phyloP scores from a whole-genome alignment of 148 eudicot species.

The Spergularia marina region DNA sequence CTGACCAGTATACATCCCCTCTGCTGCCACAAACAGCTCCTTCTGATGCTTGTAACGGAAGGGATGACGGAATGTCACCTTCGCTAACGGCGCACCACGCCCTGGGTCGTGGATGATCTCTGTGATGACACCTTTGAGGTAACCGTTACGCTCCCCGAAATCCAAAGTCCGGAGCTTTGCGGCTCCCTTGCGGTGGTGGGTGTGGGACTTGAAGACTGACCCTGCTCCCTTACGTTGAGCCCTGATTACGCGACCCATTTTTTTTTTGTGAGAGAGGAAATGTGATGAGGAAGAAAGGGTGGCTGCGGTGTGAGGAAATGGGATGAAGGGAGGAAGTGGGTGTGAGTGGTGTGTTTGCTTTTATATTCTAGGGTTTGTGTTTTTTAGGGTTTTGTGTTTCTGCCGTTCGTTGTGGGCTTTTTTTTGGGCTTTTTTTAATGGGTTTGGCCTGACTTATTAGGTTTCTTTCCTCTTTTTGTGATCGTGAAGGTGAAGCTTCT shows the following conservation, averaged over 20 bases:
- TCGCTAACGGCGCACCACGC: constrained; percentile 36
- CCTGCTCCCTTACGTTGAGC: constrained; percentile 49
- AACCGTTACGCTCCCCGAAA: constrained; percentile 38
- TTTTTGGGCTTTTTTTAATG: neutral
- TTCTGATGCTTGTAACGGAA: constrained; percentile 42
- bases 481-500: too few species aligned
- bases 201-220: constrained; percentile 42
- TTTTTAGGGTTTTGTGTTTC: neutral
- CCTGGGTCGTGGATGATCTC: constrained; percentile 45
- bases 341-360: neutral
- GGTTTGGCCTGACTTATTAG: too few species aligned
- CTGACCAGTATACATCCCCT: constrained; percentile 42
- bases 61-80: constrained; percentile 37
- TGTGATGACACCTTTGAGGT: constrained; percentile 36
- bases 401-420: neutral
- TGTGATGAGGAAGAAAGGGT: neutral
- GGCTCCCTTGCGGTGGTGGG: constrained; percentile 42
- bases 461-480: too few species aligned
- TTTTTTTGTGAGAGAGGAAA: neutral
- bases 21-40: constrained; percentile 39
- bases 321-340: neutral
- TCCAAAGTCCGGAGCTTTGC: constrained; percentile 41
- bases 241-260: constrained; percentile 39
- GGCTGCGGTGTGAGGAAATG: neutral
- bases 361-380: constrained; percentile 1